A percentile compares a stretch with the other conserved stretches of the same genome.
Evolutionary conservation across 2,329 filamentous ascomycete species (phyloP).

Genomic region (Pyrenophora teres): DNA sequence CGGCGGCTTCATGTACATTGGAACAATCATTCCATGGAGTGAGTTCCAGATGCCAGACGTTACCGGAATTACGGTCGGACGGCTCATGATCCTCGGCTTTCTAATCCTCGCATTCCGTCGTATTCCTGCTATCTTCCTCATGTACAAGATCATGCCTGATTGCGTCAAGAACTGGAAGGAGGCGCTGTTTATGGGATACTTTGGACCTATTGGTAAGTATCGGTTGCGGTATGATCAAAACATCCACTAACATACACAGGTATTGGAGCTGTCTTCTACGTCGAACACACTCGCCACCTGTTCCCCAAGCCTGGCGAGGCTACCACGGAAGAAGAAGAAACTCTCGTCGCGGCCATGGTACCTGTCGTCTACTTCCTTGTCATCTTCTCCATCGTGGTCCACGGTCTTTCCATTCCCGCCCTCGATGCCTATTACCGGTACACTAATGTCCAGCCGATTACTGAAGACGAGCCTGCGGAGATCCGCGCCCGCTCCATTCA

Average conservation of each 20-base stretch:
- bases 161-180: constrained; percentile 61
- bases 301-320: constrained; percentile 51
- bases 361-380: constrained; percentile 56
- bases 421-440: constrained; percentile 50
- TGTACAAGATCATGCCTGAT: constrained; percentile 61
- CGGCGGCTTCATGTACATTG: constrained; percentile 65
- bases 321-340: constrained; percentile 48
- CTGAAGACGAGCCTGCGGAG: constrained; percentile 39
- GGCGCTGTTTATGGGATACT: constrained; percentile 65
- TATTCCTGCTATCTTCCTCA: constrained; percentile 60
- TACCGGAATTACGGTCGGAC: constrained; percentile 58
- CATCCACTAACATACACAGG: constrained; percentile 18
- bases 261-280: constrained; percentile 53
- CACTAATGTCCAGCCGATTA: constrained; percentile 51
- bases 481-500: constrained; percentile 44
- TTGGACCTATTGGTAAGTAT: constrained; percentile 48
- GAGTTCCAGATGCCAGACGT: constrained; percentile 59
- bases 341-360: constrained; percentile 48
- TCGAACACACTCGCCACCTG: constrained; percentile 52
- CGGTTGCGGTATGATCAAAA: background rate
- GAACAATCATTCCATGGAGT: constrained; percentile 60
- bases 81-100: constrained; percentile 58
- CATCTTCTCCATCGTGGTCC: constrained; percentile 53
- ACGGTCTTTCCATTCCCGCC: constrained; percentile 56
- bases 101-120: constrained; percentile 61